Base-by-base conservation (phyloP, 202 grass and related monocot species). In the Zoysia matrella region DNA sequence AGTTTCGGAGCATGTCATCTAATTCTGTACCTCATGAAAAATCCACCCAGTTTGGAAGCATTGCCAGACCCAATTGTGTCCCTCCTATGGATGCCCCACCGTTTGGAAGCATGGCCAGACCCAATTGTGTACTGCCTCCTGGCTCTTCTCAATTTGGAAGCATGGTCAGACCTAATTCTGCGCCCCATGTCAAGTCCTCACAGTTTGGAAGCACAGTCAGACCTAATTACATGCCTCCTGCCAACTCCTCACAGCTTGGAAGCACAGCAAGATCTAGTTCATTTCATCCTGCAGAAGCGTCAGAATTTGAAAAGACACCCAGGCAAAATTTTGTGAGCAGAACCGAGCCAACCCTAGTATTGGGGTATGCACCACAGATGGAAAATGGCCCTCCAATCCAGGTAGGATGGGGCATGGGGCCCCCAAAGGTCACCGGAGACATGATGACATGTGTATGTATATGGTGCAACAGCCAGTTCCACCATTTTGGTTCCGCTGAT, bases 391-490 rank as follows among this genome's bases (percentile, higher is more conserved):
- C 79, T 75, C 70, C 66, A 42, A 65, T 65, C 41, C 92, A 94
- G 81, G 67, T 89, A 84, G 86, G 65, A 70, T 94, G 92, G 89
- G 92, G 86, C 77, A 73, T 89, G 22, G 22, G 22, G 16, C 71
- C 86, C 12, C 22, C 89, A 66, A 85, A 65, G 76, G 76, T 84
- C 50, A 75, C 54, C 47, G 80, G 86, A 43, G 66, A 70, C 85
- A 81, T 89, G 89, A 45, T 86, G 11, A 72, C 82, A 42, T 72
- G 60, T 55, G 67, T 94, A 52, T 94, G 92, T 71, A 77, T 71
- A 50, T 94, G 87, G 81, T 94, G 92, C 84, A 87, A 80, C 71
- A 78, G 71, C 65, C 87, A 94, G 74, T 94, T 88, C 73, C 78
- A 89, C 54, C 89, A 90, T 83, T 88, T 91, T 80, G 92, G 89